A percentile compares a stretch with the other conserved stretches of the same genome.
phyloP scores from a whole-genome alignment of 2,329 filamentous ascomycete species.

The Penicillium sp. region DNA sequence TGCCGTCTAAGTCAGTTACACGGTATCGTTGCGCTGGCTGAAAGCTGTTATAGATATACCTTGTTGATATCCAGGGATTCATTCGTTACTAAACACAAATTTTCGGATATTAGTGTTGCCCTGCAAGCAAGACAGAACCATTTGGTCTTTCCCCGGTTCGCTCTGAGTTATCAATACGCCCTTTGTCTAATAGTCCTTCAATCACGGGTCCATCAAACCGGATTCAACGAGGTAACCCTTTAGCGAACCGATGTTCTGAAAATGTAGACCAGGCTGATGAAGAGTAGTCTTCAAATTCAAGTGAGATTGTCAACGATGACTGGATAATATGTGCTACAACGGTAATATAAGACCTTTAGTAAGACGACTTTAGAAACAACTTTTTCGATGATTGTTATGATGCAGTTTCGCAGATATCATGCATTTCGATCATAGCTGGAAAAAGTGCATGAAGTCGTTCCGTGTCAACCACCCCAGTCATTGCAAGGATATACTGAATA shows the following conservation, averaged over 20 bases:
- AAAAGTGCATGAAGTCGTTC: neutral
- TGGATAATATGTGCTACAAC: no score
- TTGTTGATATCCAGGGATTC: no score
- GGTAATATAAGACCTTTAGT: no score
- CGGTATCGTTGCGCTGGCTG: no score
- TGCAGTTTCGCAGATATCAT: neutral
- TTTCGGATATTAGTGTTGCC: conserved; percentile 39
- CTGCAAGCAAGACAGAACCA: conserved; percentile 41
- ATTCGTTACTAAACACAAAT: conserved; percentile 42
- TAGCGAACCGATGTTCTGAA: conserved; percentile 54
- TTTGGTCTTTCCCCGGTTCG: conserved; percentile 18
- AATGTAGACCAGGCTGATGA: neutral
- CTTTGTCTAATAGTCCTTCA: conserved; percentile 85
- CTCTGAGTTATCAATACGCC: conserved; percentile 69
- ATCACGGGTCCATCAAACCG: conserved; percentile 48
- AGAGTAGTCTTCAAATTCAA: neutral
- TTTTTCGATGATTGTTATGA: neutral
- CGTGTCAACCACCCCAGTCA: neutral
- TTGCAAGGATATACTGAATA: no score
- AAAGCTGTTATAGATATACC: conserved; percentile 26
- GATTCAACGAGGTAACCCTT: conserved; percentile 75
- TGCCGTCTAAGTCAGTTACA: no score
- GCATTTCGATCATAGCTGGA: neutral
- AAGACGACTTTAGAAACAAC: no score
- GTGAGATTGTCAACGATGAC: neutral